Percentiles rank a stretch among this genome's conserved stretches.
These are phyloP conservation scores for Raffaelea ambrosiae DNA, from an alignment of 2,329 filamentous ascomycete genomes.

Conservation along the genomic window DNA sequence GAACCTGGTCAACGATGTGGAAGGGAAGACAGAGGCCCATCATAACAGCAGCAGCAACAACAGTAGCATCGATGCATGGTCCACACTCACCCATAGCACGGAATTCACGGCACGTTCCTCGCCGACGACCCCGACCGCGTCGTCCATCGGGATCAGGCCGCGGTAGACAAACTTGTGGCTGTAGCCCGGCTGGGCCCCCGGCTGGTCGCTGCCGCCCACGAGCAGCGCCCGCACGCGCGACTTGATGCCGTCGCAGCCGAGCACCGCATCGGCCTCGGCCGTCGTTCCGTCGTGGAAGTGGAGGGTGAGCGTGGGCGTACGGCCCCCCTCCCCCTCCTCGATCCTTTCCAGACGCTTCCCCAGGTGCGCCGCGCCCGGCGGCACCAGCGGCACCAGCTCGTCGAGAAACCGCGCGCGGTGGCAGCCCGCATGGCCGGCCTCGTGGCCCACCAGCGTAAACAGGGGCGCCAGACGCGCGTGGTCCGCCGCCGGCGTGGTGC, in stretches of 20 bases:
- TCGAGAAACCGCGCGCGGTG: constrained; percentile 19
- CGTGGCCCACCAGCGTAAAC: constrained; percentile 13
- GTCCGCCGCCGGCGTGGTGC: constrained; percentile 4
- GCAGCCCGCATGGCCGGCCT: constrained; percentile 14
- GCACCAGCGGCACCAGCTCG: constrained; percentile 17
- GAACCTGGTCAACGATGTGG: no score
- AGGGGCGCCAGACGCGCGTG: constrained; percentile 6
- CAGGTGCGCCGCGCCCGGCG: constrained; percentile 15
- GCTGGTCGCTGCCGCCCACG: constrained; percentile 34
- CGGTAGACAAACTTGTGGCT: constrained; percentile 51
- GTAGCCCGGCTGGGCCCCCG: constrained; percentile 35
- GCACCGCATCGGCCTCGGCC: constrained; percentile 23
- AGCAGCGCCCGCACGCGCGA: constrained; percentile 42
- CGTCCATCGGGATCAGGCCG: constrained; percentile 36
- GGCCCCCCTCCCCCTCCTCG: constrained; percentile 10
- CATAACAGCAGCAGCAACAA: no score
- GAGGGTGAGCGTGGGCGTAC: constrained; percentile 9
- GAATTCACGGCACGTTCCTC: constrained; percentile 20
- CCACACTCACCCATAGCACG: constrained; percentile 16
- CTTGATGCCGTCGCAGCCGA: constrained; percentile 57
- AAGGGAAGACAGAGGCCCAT: constrained; percentile 3
- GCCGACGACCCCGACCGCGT: constrained; percentile 42
- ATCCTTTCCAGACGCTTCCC: constrained; percentile 20
- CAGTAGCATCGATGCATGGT: no score
- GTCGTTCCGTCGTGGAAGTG: constrained; percentile 18